A percentile compares a stretch with the other conserved stretches of the same genome.
Conservation (phyloP, 2,329 filamentous ascomycete species). For the Neonectria coccinea region DNA sequence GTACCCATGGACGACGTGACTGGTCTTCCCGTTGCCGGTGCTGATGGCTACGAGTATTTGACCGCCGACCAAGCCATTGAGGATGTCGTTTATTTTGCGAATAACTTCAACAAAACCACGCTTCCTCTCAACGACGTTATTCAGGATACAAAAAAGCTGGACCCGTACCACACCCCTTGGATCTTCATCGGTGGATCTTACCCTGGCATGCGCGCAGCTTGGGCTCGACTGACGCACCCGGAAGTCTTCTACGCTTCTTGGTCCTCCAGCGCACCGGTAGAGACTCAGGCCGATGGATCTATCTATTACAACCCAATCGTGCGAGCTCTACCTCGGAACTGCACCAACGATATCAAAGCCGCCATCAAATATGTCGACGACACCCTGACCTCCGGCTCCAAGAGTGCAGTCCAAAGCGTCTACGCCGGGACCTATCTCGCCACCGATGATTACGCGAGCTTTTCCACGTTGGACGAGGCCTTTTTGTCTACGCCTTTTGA, state of each 20-base stretch:
- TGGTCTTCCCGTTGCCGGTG: constrained; percentile 23
- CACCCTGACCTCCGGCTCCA: constrained; percentile 14
- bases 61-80: constrained; percentile 45
- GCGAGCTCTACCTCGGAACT: constrained; percentile 60
- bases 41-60: constrained; percentile 37
- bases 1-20: constrained; percentile 32
- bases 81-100: constrained; percentile 47
- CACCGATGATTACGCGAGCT: neutral
- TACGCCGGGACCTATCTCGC: constrained; percentile 17
- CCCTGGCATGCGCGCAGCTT: constrained; percentile 62
- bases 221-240: constrained; percentile 58
- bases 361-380: constrained; percentile 61
- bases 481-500: constrained; percentile 6
- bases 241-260: constrained; percentile 64
- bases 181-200: constrained; percentile 65
- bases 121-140: constrained; percentile 55
- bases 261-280: constrained; percentile 61
- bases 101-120: constrained; percentile 47
- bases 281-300: constrained; percentile 60
- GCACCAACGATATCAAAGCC: constrained; percentile 58
- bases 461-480: neutral
- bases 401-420: neutral
- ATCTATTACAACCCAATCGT: constrained; percentile 62
- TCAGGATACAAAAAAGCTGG: constrained; percentile 43
- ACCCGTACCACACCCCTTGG: constrained; percentile 61